Conservation (phyloP, 768 basidiomycete species). For the Lactifluus echinatus region DNA sequence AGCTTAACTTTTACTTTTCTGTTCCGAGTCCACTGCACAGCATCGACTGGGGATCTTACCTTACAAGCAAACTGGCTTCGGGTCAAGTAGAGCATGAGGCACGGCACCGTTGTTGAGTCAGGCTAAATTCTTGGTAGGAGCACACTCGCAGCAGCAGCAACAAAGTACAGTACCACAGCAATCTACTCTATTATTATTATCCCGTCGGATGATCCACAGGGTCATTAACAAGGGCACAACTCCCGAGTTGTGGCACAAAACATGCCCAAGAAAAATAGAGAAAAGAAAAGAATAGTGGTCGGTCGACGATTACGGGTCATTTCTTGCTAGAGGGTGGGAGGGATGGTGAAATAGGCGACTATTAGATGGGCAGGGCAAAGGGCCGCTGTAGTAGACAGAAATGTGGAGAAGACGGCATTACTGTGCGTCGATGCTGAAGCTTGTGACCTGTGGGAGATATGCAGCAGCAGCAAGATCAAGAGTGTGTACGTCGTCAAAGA, state of each 20-base stretch:
- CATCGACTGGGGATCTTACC: neutral
- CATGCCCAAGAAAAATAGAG: too few species aligned
- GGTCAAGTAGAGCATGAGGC: too few species aligned
- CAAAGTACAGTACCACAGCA: neutral
- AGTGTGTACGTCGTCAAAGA: constrained; percentile 79
- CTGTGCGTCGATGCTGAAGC: constrained; percentile 34
- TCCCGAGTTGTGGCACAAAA: neutral
- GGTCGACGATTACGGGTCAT: neutral
- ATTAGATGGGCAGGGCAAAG: neutral
- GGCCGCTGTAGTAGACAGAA: neutral
- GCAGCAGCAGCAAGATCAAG: constrained; percentile 82
- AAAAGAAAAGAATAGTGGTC: neutral
- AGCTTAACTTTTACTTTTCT: too few species aligned
- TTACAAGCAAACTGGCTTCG: too few species aligned
- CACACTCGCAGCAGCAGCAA: neutral
- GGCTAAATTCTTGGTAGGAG: too few species aligned
- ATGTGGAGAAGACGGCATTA: neutral
- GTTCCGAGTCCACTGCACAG: neutral
- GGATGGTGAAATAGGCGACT: neutral
- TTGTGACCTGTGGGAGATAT: constrained; percentile 82
- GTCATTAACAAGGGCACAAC: neutral
- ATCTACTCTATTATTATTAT: neutral
- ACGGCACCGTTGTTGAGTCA: too few species aligned
- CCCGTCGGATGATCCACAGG: neutral
- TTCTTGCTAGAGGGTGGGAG: neutral